Evolutionary conservation across 176 grass and related monocot species (phyloP), one percentile per base, ranked within the genome.

Genomic region (Oryza glumipatula): DNA sequence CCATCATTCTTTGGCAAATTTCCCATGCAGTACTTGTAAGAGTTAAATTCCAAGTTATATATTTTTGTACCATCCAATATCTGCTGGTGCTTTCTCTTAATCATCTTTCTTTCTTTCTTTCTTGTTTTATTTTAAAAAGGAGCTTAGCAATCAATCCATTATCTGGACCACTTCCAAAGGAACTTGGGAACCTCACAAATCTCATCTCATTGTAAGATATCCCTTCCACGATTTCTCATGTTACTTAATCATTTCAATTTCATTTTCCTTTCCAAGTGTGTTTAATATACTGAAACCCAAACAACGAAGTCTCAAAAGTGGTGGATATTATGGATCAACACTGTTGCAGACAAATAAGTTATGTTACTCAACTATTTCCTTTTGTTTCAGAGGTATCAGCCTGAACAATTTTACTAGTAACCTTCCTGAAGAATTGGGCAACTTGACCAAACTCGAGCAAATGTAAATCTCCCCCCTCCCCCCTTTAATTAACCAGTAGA

Each of bases 1-100:
- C 92, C 92, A 7, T 82, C 92, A 83, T 94, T 94, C 65, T 70
- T 94, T 5, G 89, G 89, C 7, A 79, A 94, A 67, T 68, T 92
- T 82, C 33, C 44, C n/a, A 76, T 94, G 92, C 78, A 85, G 61
- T 85, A 90, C 78, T 45, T 92, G 89, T 94, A 80, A 24, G 82
- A 52, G 30, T n/a, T 54, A 58, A 11, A 68, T 47, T 81, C 19
- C 6, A 36, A 21, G 16, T 80, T 41, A 6, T 67, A 16, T 2
- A 30, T 70, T 77, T 13, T 9, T n/a, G 3, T 67, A 1, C 36
- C 5, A 17, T 80, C 23, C n/a, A 41, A 2, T 41, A 52, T 21
- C 47, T 2, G 2, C 69, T 28, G 11, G 13, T 48, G 33, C 49
- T 41, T 41, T 60, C 21, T 39, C 51, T 66, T 65, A 68, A 19